Evolutionary conservation across 495 filamentous ascomycete species (phyloP).

Genomic region (Aspergillus nanangensis): DNA sequence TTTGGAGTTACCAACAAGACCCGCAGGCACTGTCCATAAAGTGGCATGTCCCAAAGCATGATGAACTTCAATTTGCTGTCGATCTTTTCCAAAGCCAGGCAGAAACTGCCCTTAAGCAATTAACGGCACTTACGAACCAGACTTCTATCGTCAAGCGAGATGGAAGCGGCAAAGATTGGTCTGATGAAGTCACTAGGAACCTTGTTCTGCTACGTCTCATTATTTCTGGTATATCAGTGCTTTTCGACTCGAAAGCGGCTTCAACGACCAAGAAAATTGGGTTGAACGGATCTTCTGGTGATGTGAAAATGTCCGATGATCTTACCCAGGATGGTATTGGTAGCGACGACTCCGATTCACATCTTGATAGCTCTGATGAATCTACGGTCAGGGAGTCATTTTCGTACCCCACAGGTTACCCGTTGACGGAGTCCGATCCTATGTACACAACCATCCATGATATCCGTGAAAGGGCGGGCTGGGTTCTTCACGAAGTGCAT

Average conservation of each 20-base stretch:
- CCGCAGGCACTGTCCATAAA: slow-evolving; percentile 73
- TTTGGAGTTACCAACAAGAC: slow-evolving; percentile 74
- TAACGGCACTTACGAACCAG: slow-evolving; percentile 72
- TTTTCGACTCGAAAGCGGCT: slow-evolving; percentile 78
- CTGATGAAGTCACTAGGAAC: slow-evolving; percentile 89
- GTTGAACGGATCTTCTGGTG: slow-evolving; percentile 21
- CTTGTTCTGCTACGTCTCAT: slow-evolving; percentile 80
- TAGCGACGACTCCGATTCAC: slow-evolving; percentile 57
- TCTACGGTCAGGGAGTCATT: slow-evolving; percentile 77
- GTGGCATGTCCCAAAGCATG: slow-evolving; percentile 80
- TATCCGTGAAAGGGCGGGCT: slow-evolving; percentile 74
- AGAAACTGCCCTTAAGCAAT: slow-evolving; percentile 58
- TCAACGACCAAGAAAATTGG: slow-evolving; percentile 33
- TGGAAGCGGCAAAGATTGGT: slow-evolving; percentile 97
- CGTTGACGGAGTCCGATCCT: slow-evolving; percentile 57
- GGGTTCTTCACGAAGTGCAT: slow-evolving; percentile 77
- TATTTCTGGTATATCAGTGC: slow-evolving; percentile 78
- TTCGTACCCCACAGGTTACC: slow-evolving; percentile 80
- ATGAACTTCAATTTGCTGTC: slow-evolving; percentile 83
- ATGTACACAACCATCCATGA: slow-evolving; percentile 73
- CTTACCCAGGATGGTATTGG: slow-evolving; percentile 39
- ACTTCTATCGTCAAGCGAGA: slow-evolving; percentile 84
- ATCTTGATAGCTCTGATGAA: slow-evolving; percentile 70
- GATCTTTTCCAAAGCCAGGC: slow-evolving; percentile 80
- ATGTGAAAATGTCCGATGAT: slow-evolving; percentile 41